These are phyloP conservation scores for Przewalskia tangutica DNA, from an alignment of 257 asterid species.

Conservation along the genomic window DNA sequence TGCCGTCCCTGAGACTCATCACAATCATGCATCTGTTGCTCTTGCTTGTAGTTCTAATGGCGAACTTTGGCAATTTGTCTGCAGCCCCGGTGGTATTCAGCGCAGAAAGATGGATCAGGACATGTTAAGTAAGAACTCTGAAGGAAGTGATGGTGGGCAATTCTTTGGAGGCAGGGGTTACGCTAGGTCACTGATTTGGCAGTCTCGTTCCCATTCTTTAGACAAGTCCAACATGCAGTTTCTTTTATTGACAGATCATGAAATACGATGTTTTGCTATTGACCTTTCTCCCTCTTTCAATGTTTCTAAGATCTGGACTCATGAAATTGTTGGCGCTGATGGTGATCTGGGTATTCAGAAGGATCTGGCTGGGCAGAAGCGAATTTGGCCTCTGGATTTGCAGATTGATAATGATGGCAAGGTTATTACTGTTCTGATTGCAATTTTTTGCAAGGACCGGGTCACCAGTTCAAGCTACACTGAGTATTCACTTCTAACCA, in stretches of 20 bases:
- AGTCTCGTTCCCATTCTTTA: slow-evolving; percentile 30
- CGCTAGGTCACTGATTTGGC: slow-evolving; percentile 86
- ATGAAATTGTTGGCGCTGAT: slow-evolving; percentile 71
- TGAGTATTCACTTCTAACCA: slow-evolving; percentile 85
- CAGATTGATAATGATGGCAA: slow-evolving; percentile 68
- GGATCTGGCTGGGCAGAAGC: slow-evolving; percentile 87
- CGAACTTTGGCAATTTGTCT: slow-evolving; percentile 54
- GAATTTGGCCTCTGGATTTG: slow-evolving; percentile 86
- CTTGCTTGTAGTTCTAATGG: slow-evolving; percentile 76
- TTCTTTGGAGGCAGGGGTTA: slow-evolving; percentile 57
- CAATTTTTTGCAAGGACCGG: slow-evolving; percentile 85
- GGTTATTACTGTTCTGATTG: slow-evolving; percentile 74
- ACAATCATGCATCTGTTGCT: slow-evolving; percentile 48
- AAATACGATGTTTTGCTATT: slow-evolving; percentile 60
- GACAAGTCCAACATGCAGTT: slow-evolving; percentile 49
- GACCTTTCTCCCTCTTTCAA: slow-evolving; percentile 30
- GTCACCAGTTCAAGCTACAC: slow-evolving; percentile 86
- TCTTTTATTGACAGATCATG: slow-evolving; percentile 63
- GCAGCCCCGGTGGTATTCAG: slow-evolving; percentile 53
- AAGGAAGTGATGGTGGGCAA: slow-evolving; percentile 36
- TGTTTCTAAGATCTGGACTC: slow-evolving; percentile 73
- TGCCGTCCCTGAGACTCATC: slow-evolving; percentile 34
- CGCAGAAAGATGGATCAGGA: slow-evolving; percentile 29
- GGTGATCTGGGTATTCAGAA: slow-evolving; percentile 83
- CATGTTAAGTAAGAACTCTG: slow-evolving; percentile 18